phyloP scores from a whole-genome alignment of 108 stramenopile genomes.

The Cyclotella choctawhatcheeana region DNA sequence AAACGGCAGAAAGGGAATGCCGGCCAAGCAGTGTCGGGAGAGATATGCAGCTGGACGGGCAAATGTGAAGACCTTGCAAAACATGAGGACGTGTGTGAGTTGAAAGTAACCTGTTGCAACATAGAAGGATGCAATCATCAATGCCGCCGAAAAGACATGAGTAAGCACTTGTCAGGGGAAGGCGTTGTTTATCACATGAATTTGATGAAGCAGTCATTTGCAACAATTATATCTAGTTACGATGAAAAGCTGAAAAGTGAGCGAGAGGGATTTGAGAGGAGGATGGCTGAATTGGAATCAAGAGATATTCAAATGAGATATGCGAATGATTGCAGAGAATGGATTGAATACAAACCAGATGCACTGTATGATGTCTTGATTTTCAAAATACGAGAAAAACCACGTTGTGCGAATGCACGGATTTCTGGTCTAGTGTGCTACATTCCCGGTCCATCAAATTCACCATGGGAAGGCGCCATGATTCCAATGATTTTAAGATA shows the following conservation, averaged over 20 bases:
- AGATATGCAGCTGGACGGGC: not conserved
- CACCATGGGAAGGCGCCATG: too few species aligned
- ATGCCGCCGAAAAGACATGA: slow-evolving; percentile 4
- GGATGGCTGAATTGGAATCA: not conserved
- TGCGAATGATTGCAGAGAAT: not conserved
- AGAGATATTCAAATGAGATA: not conserved
- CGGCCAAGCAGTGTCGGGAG: not conserved
- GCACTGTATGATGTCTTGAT: not conserved
- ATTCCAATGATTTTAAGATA: not conserved
- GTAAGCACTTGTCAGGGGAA: not conserved
- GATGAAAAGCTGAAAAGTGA: not conserved
- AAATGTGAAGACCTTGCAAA: not conserved
- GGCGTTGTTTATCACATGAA: not conserved
- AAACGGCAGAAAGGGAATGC: not conserved
- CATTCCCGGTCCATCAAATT: not conserved
- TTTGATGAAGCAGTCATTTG: not conserved
- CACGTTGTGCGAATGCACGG: not conserved
- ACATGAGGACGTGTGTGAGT: not conserved
- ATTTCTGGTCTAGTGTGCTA: not conserved
- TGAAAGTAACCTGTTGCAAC: not conserved
- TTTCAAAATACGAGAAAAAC: not conserved
- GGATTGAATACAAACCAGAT: slow-evolving; percentile 12
- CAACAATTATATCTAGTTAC: not conserved
- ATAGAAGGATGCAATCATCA: slow-evolving; percentile 1
- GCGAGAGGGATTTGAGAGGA: not conserved